A percentile compares a stretch with the other conserved stretches of the same genome.
Conservation (phyloP, 1,139 yeast genomes). For the Debaryomyces sp. region DNA sequence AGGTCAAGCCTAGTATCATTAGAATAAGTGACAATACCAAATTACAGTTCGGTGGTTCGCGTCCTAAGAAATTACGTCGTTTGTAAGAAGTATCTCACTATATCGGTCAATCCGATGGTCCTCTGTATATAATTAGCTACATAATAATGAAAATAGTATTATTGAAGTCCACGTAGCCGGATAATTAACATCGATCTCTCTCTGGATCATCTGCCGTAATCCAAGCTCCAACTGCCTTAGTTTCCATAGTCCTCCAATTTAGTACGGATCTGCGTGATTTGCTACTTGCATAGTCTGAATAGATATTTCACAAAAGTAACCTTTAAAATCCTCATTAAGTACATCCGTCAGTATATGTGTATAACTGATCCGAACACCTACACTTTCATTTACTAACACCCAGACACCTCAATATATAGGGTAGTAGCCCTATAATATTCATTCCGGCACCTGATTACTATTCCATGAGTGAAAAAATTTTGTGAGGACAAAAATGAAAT, state of each 20-base stretch:
- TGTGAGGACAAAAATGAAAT: slow-evolving; percentile 4
- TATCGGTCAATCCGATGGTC: slow-evolving; percentile 2
- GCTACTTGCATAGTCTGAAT: too few species aligned
- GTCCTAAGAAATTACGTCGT: slow-evolving; percentile 84
- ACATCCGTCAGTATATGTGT: too few species aligned
- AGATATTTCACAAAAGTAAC: too few species aligned
- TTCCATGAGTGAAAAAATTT: slow-evolving; percentile 4
- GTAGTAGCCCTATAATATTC: neutral
- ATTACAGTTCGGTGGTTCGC: slow-evolving; percentile 89
- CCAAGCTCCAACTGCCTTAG: neutral
- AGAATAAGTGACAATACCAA: slow-evolving; percentile 78
- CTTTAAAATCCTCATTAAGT: too few species aligned
- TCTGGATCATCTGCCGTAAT: neutral
- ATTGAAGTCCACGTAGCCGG: neutral
- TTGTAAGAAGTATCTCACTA: slow-evolving; percentile 36
- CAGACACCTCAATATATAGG: neutral
- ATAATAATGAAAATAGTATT: slow-evolving; percentile 3
- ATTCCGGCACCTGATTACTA: neutral
- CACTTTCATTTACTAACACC: neutral
- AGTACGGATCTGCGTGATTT: too few species aligned
- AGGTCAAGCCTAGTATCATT: slow-evolving; percentile 62
- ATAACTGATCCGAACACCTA: neutral
- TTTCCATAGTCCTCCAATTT: neutral
- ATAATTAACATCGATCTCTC: neutral
- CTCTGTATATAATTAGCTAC: slow-evolving; percentile 10